A percentile compares a stretch with the other conserved stretches of the same genome.
Conservation (phyloP, 257 asterid species). For the Primulina tabacum region DNA sequence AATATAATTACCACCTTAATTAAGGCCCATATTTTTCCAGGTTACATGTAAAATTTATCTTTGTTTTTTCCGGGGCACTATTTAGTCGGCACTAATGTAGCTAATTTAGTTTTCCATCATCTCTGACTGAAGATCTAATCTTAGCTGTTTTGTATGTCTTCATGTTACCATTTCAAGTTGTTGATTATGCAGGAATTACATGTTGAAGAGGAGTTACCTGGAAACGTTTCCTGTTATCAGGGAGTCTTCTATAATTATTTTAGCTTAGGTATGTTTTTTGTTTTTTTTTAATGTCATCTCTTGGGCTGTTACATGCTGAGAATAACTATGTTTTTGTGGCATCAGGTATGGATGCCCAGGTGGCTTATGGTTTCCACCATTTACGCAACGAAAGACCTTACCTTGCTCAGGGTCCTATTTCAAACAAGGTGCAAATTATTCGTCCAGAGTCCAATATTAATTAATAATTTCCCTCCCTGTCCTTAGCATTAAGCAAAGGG, state of each 20-base stretch:
- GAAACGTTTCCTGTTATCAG: slow-evolving; percentile 60
- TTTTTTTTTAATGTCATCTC: slow-evolving; percentile 3
- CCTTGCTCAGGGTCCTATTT: slow-evolving; percentile 92
- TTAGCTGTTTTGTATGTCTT: not conserved
- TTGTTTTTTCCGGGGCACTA: no score
- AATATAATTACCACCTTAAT: not conserved
- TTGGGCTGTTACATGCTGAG: slow-evolving; percentile 16
- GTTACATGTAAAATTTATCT: no score
- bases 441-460: not conserved
- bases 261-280: slow-evolving; percentile 69
- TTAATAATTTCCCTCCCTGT: slow-evolving; percentile 7
- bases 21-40: not conserved
- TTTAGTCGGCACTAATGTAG: not conserved
- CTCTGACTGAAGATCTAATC: not conserved
- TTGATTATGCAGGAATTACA: slow-evolving; percentile 56
- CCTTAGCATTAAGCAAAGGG: not conserved
- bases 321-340: slow-evolving; percentile 13
- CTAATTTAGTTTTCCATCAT: not conserved
- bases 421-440: slow-evolving; percentile 66
- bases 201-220: slow-evolving; percentile 64
- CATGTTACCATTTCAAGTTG: not conserved
- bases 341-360: slow-evolving; percentile 97
- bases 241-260: slow-evolving; percentile 95
- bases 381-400: slow-evolving; percentile 85
- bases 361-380: slow-evolving; percentile 93